Evolutionary conservation across 805 yeast species (phyloP).

Genomic region (Teunomyces kruisii): DNA sequence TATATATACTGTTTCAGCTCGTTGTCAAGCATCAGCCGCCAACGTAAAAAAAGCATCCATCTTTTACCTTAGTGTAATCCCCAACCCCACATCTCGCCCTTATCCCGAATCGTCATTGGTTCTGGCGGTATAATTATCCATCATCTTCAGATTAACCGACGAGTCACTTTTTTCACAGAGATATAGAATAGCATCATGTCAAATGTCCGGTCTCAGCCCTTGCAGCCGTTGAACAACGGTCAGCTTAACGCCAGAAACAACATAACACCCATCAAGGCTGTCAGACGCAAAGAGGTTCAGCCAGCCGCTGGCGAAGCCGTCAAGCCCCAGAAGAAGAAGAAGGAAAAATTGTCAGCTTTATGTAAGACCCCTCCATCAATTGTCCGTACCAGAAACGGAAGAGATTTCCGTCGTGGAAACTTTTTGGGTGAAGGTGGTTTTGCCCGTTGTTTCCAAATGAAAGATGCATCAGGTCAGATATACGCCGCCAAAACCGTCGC

Average conservation of each 20-base stretch:
- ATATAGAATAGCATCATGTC: constrained; percentile 8
- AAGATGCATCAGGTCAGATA: constrained; percentile 80
- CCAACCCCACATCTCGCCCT: background rate
- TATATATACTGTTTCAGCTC: constrained; percentile 3
- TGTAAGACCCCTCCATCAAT: constrained; percentile 97
- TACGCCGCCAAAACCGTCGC: constrained; percentile 98
- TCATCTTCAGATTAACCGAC: constrained; percentile 1
- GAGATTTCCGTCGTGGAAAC: constrained; percentile 85
- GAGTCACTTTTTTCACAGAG: background rate
- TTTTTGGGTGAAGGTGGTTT: constrained; percentile 98
- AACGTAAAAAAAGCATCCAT: constrained; percentile 2
- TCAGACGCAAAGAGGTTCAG: constrained; percentile 24
- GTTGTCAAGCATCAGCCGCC: constrained; percentile 1
- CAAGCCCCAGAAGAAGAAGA: constrained; percentile 58
- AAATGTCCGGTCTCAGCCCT: constrained; percentile 36
- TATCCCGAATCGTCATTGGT: background rate
- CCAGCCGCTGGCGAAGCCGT: constrained; percentile 12
- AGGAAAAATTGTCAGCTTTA: constrained; percentile 83
- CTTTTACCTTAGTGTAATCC: constrained; percentile 1
- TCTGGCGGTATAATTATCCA: background rate
- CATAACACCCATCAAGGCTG: constrained; percentile 40
- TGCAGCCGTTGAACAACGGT: constrained; percentile 54
- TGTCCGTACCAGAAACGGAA: constrained; percentile 81
- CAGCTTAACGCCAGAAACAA: constrained; percentile 48
- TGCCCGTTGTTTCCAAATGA: constrained; percentile 97